Base-by-base conservation (phyloP, 2,329 filamentous ascomycete species). In the Xylariaceae sp. region DNA sequence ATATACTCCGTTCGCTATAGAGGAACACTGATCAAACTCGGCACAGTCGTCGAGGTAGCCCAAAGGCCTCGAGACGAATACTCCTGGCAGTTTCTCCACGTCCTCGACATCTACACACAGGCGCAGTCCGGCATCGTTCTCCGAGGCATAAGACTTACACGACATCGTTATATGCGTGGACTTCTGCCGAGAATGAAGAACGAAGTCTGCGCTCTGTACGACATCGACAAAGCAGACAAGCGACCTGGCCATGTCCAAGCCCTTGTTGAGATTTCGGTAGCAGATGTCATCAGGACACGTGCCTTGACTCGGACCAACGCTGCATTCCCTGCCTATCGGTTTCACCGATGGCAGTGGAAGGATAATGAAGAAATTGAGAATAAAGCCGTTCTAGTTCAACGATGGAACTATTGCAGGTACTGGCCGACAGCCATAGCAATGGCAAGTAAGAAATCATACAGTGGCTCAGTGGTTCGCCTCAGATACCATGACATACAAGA, bases 271-370 rank as follows among this genome's bases (percentile, higher is more conserved):
- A 66, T 87, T 0, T 39, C 70, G 0, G 53, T 80, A 0, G 46
- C 62, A 0, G 57, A 74, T 0, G 73, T 87, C 0, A 64, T 75
- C 2, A 60, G 70, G 1, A 70, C 77, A 6, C 73, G 83, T 0
- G 67, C 67, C 0, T 70, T 90, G 0, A 66, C 77, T 0, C 71
- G 80, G 2, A 90, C 87, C 0, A 91, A 90, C 56, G 69, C 76
- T 0, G 63, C 70, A 0, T 85, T 78, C 39, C 80, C 81, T 0
- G 53, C 68, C 0, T 73, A 75, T 44, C 67, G 72, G 1, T 73
- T 71, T 6, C 50, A 70, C 0, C 19, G 43, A 0, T 24, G 47
- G 0, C 46, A 67, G 0, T 75, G 67, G 31, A 47, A 44, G 0
- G 65, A 65, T 11, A 62, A 63, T 1, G 19, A 66, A 0, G 62